Evolutionary conservation across 805 yeast species (phyloP), one percentile per base, ranked within the genome.

Genomic region (Huiozyma sinensis): DNA sequence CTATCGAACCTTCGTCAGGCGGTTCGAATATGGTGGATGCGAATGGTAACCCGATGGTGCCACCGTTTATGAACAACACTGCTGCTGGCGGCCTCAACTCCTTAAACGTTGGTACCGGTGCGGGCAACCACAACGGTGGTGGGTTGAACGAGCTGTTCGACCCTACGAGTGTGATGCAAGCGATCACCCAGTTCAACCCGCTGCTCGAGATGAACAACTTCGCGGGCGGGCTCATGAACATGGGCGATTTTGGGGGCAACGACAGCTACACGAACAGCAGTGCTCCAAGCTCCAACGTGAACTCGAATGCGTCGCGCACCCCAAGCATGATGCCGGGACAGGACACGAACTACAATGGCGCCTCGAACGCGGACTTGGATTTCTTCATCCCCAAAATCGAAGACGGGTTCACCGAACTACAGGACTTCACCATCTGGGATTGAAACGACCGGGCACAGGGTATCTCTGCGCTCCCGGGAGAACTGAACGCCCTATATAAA

Each of bases 351-450:
- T 17, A 17, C 24, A 17, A 17, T 4, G 24, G 24, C 4, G 40
- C 33, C 24, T 28, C 35, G 8, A 38, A 29, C 9, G 28, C 38
- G 27, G 45, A 46, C 31, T 17, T 37, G 36, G 43, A 41, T 10
- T 42, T 42, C 30, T 38, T 39, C 34, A 44, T 42, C 13, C 51
- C 51, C 28, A 46, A 46, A 36, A 42, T 48, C 17, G 51, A 48
- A 34, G 48, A 53, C 39, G 63, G 57, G 9, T 55, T 58, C 33
- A 57, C 57, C 40, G 63, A 59, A 11, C 48, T 61, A 24, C 53
- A 55, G 38, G 61, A 60, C 33, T 58, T 60, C 43, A 53, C 64
- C 8, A 48, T 55, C 17, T 57, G 63, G 64, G 58, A 57, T 36
- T 58, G 42, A 45, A 11, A 31, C 33, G 33, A 4, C 24, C 24